Evolutionary conservation across 2,329 filamentous ascomycete species (phyloP).

Genomic region (Cordyceps cateniannulata): DNA sequence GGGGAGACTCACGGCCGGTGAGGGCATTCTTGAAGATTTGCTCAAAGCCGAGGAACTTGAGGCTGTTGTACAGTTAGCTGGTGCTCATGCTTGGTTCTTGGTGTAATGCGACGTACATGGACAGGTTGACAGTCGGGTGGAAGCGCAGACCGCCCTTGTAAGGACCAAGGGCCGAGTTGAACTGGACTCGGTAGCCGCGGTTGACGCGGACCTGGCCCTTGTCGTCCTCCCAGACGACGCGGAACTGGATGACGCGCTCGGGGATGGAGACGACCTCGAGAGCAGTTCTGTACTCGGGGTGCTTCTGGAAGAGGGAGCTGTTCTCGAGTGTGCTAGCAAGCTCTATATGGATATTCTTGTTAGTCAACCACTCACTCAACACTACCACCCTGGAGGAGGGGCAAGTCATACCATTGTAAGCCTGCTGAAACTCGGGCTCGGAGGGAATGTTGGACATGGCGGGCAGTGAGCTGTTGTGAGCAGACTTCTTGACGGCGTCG

Average conservation of each 20-base stretch:
- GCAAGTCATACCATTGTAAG: slow-evolving; percentile 72
- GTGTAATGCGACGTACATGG: slow-evolving; percentile 39
- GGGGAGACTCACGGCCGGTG: slow-evolving; percentile 63
- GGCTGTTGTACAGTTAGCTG: slow-evolving; percentile 43
- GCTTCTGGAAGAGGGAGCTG: slow-evolving; percentile 85
- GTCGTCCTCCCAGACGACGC: slow-evolving; percentile 95
- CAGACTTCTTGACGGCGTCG: slow-evolving; percentile 13
- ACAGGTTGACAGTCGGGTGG: slow-evolving; percentile 80
- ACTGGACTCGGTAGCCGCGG: slow-evolving; percentile 93
- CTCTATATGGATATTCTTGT: slow-evolving; percentile 54
- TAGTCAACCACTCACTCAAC: neutral
- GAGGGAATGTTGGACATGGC: slow-evolving; percentile 74
- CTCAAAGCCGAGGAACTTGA: slow-evolving; percentile 99
- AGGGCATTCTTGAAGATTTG: slow-evolving; percentile 99
- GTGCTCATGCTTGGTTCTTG: neutral
- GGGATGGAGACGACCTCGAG: slow-evolving; percentile 83
- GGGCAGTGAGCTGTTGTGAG: neutral
- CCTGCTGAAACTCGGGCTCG: slow-evolving; percentile 98
- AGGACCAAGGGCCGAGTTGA: slow-evolving; percentile 94
- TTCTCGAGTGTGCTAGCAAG: slow-evolving; percentile 91
- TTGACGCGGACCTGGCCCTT: slow-evolving; percentile 84
- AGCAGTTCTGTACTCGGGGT: slow-evolving; percentile 90
- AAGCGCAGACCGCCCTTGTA: slow-evolving; percentile 98
- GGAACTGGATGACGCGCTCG: slow-evolving; percentile 95
- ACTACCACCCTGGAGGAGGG: too few relatives aligned